A percentile compares a stretch with the other conserved stretches of the same genome.
phyloP scores from a whole-genome alignment of 805 yeast species.

The Lachancea lanzarotensis region DNA sequence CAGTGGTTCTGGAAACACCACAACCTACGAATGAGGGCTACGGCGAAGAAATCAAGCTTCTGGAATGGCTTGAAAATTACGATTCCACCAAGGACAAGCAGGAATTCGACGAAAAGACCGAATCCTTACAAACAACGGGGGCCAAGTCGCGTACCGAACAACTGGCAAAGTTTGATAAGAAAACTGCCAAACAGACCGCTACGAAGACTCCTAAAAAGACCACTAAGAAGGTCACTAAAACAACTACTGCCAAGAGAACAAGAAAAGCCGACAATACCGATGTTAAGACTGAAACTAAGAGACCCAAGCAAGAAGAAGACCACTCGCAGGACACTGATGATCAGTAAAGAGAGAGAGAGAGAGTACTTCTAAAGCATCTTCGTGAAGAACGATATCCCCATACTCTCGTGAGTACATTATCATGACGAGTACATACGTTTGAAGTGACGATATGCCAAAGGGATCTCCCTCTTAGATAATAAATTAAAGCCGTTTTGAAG shows the following conservation, averaged over 20 bases:
- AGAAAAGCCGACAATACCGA: neutral
- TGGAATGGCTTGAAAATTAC: constrained; percentile 63
- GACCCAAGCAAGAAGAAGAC: too few species aligned
- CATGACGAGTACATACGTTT: neutral
- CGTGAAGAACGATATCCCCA: too few species aligned
- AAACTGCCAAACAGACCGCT: constrained; percentile 21
- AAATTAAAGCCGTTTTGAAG: too few species aligned
- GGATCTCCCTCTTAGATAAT: neutral
- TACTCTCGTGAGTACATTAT: too few species aligned
- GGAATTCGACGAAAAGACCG: constrained; percentile 45
- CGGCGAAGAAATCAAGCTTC: constrained; percentile 73
- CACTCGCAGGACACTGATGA: too few species aligned
- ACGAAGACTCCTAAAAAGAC: constrained; percentile 5
- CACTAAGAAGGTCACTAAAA: neutral
- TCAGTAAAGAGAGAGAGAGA: too few species aligned
- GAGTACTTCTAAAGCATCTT: too few species aligned
- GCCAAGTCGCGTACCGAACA: constrained; percentile 65
- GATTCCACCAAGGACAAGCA: constrained; percentile 38
- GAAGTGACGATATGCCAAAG: neutral
- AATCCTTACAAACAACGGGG: constrained; percentile 52
- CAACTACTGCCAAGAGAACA: constrained; percentile 12
- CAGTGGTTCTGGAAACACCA: constrained; percentile 87
- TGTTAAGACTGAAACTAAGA: too few species aligned
- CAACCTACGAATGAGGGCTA: constrained; percentile 59
- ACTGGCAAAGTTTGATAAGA: constrained; percentile 50